phyloP scores from a whole-genome alignment of 2,329 filamentous ascomycete genomes.

The Orbilia ellipsospora region DNA sequence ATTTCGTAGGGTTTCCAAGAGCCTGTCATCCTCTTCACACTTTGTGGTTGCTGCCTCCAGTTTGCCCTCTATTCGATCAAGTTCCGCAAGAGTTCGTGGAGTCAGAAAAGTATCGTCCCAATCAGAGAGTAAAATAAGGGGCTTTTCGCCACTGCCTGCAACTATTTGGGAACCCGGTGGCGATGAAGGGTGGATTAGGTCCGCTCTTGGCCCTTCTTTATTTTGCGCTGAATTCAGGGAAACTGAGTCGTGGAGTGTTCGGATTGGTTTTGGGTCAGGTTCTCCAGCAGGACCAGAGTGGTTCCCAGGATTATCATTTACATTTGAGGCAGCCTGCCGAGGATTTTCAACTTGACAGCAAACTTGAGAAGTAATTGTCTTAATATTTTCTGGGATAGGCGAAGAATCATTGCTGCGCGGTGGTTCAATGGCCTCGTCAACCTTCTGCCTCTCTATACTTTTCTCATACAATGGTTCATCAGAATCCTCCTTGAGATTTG shows the following conservation, averaged over 20 bases:
- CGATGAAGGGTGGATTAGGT: slow-evolving; percentile 26
- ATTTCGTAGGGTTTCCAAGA: slow-evolving; percentile 27
- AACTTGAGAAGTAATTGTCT: no score
- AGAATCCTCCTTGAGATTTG: no score
- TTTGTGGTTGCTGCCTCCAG: slow-evolving; percentile 11
- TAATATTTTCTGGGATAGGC: no score
- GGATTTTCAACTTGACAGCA: no score
- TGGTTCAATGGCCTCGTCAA: neutral
- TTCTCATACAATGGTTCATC: neutral
- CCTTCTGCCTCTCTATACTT: neutral
- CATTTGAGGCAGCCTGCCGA: neutral
- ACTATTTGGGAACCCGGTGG: neutral
- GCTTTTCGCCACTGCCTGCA: neutral
- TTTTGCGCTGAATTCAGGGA: neutral
- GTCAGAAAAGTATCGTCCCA: slow-evolving; percentile 34
- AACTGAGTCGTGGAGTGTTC: neutral
- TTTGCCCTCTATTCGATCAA: slow-evolving; percentile 24
- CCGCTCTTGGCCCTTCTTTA: neutral
- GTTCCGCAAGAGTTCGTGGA: slow-evolving; percentile 16
- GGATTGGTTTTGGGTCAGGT: no score
- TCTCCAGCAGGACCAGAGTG: no score
- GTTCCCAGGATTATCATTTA: neutral
- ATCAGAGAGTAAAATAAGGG: slow-evolving; percentile 12
- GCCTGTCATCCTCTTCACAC: slow-evolving; percentile 43
- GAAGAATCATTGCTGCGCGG: neutral